Percentiles rank a stretch among this genome's conserved stretches.
These are phyloP conservation scores for Kluyveromyces siamensis DNA, from an alignment of 805 yeast genomes.

Conservation along the genomic window DNA sequence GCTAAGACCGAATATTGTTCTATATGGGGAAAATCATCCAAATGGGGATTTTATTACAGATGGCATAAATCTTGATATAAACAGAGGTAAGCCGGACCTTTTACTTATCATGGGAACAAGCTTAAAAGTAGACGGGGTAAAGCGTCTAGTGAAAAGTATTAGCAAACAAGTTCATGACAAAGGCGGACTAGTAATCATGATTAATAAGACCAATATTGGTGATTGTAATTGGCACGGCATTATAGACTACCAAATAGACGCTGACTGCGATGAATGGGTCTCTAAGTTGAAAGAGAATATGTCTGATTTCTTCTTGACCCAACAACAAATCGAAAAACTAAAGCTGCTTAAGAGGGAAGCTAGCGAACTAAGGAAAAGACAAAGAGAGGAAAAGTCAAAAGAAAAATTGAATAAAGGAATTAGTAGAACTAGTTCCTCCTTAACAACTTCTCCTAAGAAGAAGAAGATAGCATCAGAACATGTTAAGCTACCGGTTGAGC, in stretches of 20 bases:
- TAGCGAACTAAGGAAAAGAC: constrained; percentile 22
- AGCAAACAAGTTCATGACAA: constrained; percentile 65
- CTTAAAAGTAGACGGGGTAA: constrained; percentile 83
- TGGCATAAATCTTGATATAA: constrained; percentile 57
- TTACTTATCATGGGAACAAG: constrained; percentile 91
- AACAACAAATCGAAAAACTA: constrained; percentile 28
- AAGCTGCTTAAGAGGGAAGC: constrained; percentile 25
- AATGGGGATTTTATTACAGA: constrained; percentile 68
- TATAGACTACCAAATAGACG: constrained; percentile 69
- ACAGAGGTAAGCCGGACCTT: constrained; percentile 56
- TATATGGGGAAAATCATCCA: constrained; percentile 93
- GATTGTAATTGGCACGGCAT: constrained; percentile 56
- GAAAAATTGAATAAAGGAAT: neutral
- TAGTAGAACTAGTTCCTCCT: constrained; percentile 12
- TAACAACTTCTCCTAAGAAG: constrained; percentile 26
- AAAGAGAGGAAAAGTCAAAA: constrained; percentile 11
- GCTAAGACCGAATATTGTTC: constrained; percentile 79
- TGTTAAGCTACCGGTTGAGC: neutral
- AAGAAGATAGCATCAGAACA: neutral
- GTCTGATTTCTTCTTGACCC: constrained; percentile 57
- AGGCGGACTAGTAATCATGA: constrained; percentile 69
- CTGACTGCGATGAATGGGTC: constrained; percentile 83
- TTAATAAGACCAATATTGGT: constrained; percentile 61
- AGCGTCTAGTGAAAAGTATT: constrained; percentile 58
- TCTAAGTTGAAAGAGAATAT: constrained; percentile 39